These are phyloP conservation scores for Solanum piurae DNA, from an alignment of 257 asterid species.

Conservation along the genomic window DNA sequence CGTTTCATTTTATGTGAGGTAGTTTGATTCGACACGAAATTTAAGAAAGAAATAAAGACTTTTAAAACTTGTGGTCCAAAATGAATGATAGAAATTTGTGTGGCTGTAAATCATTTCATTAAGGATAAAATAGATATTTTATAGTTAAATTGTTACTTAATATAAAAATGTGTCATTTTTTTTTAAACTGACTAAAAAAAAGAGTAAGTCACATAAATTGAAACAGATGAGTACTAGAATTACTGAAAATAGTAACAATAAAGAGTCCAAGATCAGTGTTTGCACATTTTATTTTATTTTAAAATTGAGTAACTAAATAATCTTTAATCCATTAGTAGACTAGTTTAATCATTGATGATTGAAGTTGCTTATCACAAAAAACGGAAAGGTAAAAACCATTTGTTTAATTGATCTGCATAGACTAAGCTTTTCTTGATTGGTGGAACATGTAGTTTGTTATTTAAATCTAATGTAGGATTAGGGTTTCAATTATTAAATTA, in stretches of 20 bases:
- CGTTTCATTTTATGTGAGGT: no score
- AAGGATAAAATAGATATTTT: no score
- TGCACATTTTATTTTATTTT: background rate
- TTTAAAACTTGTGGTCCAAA: no score
- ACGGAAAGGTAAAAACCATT: background rate
- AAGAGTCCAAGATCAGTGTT: background rate
- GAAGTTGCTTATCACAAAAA: background rate
- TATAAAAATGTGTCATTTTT: no score
- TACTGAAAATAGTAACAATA: background rate
- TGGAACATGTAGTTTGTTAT: conserved; percentile 3
- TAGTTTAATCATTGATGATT: background rate
- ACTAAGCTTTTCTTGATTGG: background rate
- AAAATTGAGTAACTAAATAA: background rate
- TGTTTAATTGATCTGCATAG: background rate
- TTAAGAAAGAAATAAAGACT: no score
- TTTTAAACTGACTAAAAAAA: no score
- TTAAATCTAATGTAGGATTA: background rate
- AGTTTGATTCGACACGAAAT: no score
- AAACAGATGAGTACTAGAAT: background rate
- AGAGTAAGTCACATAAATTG: no score
- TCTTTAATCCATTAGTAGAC: background rate
- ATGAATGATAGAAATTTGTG: rapidly evolving
- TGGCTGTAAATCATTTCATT: no score
- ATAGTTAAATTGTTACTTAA: no score
- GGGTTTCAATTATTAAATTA: background rate